Conservation (phyloP, 208 protist genomes). For the Borovskyia barvae region DNA sequence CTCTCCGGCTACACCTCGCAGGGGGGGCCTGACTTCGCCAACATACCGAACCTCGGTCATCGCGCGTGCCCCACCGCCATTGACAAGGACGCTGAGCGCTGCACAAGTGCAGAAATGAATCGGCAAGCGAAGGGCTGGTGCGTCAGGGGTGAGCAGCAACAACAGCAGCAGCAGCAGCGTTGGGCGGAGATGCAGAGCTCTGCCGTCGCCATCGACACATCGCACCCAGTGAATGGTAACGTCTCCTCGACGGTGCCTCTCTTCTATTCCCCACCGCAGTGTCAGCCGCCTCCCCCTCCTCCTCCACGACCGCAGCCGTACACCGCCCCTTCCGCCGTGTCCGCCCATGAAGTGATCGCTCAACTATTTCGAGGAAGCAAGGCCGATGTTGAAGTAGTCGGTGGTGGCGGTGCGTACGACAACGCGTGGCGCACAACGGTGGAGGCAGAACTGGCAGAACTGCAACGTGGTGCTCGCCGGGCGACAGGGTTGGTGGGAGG, state of each 20-base stretch:
- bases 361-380: constrained; percentile 9
- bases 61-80: too few relatives aligned
- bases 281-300: not conserved
- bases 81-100: too few relatives aligned
- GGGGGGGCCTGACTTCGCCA: too few relatives aligned
- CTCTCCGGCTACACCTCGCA: too few relatives aligned
- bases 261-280: constrained; percentile 3
- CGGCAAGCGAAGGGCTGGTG: too few relatives aligned
- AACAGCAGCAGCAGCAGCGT: not conserved
- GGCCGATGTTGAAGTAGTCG: not conserved
- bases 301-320: not conserved
- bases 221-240: constrained; percentile 1
- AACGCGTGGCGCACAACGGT: constrained; percentile 16
- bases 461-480: constrained; percentile 8
- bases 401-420: constrained; percentile 5
- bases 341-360: constrained; percentile 2
- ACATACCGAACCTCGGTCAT: too few relatives aligned
- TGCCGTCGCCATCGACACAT: not conserved
- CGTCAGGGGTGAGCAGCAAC: too few relatives aligned
- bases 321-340: not conserved
- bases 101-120: too few relatives aligned
- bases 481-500: not conserved
- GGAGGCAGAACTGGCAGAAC: constrained; percentile 17
- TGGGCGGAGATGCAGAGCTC: not conserved
- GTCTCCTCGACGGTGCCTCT: not conserved